Evolutionary conservation across 768 basidiomycete genomes (phyloP).

Genomic region (Psilocybe subaeruginosa): DNA sequence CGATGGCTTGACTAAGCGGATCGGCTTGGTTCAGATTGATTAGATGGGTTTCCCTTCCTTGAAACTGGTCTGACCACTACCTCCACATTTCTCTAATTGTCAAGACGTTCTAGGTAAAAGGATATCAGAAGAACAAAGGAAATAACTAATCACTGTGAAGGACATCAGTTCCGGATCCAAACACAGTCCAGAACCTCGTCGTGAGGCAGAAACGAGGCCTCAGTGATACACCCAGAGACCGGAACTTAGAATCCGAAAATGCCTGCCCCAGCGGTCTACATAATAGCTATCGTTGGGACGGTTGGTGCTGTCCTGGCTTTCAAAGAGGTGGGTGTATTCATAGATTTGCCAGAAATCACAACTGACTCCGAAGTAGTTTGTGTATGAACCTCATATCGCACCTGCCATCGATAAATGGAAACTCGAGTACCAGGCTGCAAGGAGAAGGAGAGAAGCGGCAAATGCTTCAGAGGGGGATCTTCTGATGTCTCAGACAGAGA

Average conservation of each 20-base stretch:
- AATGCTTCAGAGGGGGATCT: slow-evolving; percentile 15
- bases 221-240: neutral
- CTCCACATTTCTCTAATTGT: neutral
- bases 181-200: neutral
- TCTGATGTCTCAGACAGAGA: slow-evolving; percentile 24
- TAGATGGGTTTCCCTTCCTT: neutral
- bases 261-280: slow-evolving; percentile 49
- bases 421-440: slow-evolving; percentile 36
- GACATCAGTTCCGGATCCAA: neutral
- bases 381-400: slow-evolving; percentile 73
- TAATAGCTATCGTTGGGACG: slow-evolving; percentile 51
- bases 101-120: neutral
- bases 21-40: slow-evolving; percentile 5
- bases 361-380: slow-evolving; percentile 44
- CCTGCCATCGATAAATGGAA: slow-evolving; percentile 57
- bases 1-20: neutral
- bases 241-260: slow-evolving; percentile 18
- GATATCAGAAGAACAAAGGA: neutral
- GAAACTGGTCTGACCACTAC: slow-evolving; percentile 2
- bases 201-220: slow-evolving; percentile 8
- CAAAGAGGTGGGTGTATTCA: slow-evolving; percentile 48
- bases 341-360: neutral
- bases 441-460: slow-evolving; percentile 17
- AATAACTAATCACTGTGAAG: neutral
- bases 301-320: slow-evolving; percentile 57